Base-by-base conservation (phyloP, 2,329 filamentous ascomycete genomes). In the Aureobasidium sp. region DNA sequence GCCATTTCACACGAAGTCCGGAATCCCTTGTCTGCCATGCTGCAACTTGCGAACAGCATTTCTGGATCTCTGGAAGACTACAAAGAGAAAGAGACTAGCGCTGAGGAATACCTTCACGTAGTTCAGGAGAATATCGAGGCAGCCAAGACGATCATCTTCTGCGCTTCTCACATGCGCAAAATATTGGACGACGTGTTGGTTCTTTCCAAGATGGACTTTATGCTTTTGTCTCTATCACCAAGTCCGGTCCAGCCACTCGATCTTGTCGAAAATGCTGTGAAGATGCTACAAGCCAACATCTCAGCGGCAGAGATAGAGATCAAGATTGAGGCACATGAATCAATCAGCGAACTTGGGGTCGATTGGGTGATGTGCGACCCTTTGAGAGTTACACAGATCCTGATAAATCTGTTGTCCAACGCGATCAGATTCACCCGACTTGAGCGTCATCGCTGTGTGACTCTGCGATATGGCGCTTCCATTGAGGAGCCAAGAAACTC, bases 151-250 rank as follows among this genome's bases (percentile, higher is more conserved):
- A 61, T 61, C 24, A 19, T 56, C 14, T 56, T 56, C 33, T 61
- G 60, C 33, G 48, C 49, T 1, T 11, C 31, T 3, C 60, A 61
- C 22, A 42, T 48, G 31, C 37, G 47, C 11, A 69, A 75, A 3
- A 79, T 79, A 42, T 76, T 79, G 2, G 77, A 79, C 62, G 77
- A 79, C 62, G 73, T 79, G 0, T 66, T 80, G 31, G 78, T 76
- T 2, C 66, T 79, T 19, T 75, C 72, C 0, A 77, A 69, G 24
- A 64, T 72, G 17, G 70, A 72, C 33, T 68, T 68, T 1, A 64
- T 68, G 22, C 64, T 71, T 47, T 60, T 72, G 11, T 68, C 72
- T 5, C 74, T 79, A 22, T 75, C 73, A 2, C 76, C 77, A 0
- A 73, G 73, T 52, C 0, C 66, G 77, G 2, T 65, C 75, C 27